Conservation (phyloP, 1,284 basidiomycete species). For the Kwoniella shivajii region DNA sequence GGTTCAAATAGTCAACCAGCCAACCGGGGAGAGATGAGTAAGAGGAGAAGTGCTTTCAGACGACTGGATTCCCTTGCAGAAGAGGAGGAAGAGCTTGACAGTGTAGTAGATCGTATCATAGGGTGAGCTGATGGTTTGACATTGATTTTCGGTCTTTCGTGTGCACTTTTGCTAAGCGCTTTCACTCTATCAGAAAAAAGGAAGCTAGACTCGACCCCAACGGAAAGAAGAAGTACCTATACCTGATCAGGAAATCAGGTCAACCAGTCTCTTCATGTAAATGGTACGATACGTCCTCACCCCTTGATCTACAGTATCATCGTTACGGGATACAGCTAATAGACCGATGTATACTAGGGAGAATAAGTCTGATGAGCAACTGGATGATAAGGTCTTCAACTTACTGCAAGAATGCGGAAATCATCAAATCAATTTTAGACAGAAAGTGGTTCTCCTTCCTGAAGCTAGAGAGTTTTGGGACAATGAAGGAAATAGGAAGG, state of each 20-base stretch:
- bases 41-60: neutral
- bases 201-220: neutral
- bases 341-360: neutral
- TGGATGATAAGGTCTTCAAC: neutral
- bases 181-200: neutral
- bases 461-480: slow-evolving; percentile 5
- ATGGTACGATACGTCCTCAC: slow-evolving; percentile 14
- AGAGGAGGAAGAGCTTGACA: too few species aligned
- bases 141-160: neutral
- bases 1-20: too few species aligned
- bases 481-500: neutral
- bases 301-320: neutral
- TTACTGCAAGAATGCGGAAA: neutral
- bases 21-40: neutral
- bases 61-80: too few species aligned
- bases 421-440: neutral
- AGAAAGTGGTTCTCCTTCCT: slow-evolving; percentile 1
- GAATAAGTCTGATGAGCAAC: neutral
- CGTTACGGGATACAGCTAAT: neutral
- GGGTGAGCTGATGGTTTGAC: slow-evolving; percentile 2
- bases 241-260: slow-evolving; percentile 21
- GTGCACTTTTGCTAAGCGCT: neutral
- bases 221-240: slow-evolving; percentile 9
- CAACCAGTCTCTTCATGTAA: slow-evolving; percentile 12
- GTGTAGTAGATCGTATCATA: slow-evolving; percentile 14